These are phyloP conservation scores for Alectoria sarmentosa DNA, from an alignment of 495 filamentous ascomycete genomes.

Conservation along the genomic window DNA sequence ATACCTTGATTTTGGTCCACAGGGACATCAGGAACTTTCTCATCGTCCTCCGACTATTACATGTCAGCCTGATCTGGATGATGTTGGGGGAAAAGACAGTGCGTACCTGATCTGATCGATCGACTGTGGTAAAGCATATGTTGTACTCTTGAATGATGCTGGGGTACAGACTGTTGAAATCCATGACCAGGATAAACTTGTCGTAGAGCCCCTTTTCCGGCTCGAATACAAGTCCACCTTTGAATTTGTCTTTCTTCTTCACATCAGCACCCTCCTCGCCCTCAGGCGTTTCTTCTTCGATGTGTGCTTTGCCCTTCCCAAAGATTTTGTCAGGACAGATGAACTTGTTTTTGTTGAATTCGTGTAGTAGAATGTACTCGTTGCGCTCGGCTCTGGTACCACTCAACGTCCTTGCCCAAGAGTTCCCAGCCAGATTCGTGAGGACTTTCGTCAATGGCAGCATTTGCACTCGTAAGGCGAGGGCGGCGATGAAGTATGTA, in stretches of 20 bases:
- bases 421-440: constrained; percentile 95
- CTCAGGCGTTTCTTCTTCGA: constrained; percentile 62
- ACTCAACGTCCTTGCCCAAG: constrained; percentile 92
- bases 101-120: constrained; percentile 57
- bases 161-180: constrained; percentile 98
- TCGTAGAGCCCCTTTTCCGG: constrained; percentile 96
- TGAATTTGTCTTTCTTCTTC: constrained; percentile 98
- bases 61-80: constrained; percentile 21
- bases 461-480: constrained; percentile 84
- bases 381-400: constrained; percentile 96
- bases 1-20: constrained; percentile 69
- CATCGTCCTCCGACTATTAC: constrained; percentile 61
- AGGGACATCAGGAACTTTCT: constrained; percentile 69
- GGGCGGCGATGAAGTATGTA: constrained; percentile 88
- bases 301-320: constrained; percentile 60
- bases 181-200: constrained; percentile 96
- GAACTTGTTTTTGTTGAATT: constrained; percentile 92
- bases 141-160: constrained; percentile 99
- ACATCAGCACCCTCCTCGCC: constrained; percentile 62
- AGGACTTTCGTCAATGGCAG: constrained; percentile 89
- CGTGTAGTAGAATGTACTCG: constrained; percentile 97
- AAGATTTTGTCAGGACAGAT: constrained; percentile 91
- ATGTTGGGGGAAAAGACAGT: not conserved
- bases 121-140: constrained; percentile 97
- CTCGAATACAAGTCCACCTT: constrained; percentile 96